These are phyloP conservation scores for Cercophora newfieldiana DNA, from an alignment of 495 filamentous ascomycete genomes.

Conservation along the genomic window DNA sequence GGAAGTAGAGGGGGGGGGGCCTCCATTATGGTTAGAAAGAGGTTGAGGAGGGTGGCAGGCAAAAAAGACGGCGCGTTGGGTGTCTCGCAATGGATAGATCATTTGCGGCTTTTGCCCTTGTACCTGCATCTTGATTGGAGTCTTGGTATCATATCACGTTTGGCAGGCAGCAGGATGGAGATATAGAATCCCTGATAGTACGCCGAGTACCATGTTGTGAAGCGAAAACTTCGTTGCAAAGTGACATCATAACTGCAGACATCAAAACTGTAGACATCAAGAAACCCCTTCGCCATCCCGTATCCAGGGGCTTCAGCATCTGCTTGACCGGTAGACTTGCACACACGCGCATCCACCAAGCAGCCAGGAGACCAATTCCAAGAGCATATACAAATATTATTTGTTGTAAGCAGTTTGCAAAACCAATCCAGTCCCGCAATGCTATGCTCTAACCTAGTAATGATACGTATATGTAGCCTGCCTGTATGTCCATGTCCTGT, in stretches of 20 bases:
- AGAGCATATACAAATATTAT: conserved; percentile 8
- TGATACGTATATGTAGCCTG: background rate
- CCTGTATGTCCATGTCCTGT: background rate
- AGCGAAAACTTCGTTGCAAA: too few relatives aligned
- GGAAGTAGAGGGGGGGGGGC: conserved; percentile 20
- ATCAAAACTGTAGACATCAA: too few relatives aligned
- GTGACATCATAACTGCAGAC: too few relatives aligned
- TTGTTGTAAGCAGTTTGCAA: background rate
- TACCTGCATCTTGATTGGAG: background rate
- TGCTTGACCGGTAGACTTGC: too few relatives aligned
- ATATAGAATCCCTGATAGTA: too few relatives aligned
- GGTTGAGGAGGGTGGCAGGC: too few relatives aligned
- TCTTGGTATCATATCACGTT: background rate
- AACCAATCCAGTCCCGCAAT: conserved; percentile 11
- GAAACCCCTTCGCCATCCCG: too few relatives aligned
- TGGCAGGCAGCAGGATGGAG: background rate
- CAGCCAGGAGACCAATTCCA: background rate
- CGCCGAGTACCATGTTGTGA: too few relatives aligned
- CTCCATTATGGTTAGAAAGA: background rate
- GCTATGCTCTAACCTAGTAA: conserved; percentile 17
- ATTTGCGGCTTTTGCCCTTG: background rate
- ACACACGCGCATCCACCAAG: background rate
- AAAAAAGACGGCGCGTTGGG: background rate
- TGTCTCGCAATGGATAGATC: background rate
- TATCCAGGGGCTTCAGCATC: too few relatives aligned